Evolutionary conservation across 306 rosid genomes (phyloP).

Genomic region (Medicago lupulina): DNA sequence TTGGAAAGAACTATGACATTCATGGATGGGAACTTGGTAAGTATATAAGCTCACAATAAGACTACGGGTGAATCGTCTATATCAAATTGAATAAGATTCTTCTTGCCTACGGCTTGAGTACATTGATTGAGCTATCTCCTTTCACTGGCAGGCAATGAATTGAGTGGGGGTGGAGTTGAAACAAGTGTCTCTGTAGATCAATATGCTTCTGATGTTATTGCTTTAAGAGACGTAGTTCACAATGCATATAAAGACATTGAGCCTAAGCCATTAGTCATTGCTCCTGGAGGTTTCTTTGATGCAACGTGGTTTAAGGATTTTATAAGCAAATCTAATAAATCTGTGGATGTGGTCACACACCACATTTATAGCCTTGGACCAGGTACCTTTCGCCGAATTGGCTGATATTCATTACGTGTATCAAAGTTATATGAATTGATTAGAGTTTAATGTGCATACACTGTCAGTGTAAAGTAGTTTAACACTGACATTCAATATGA

Average conservation of each 20-base stretch:
- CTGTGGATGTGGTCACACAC: slow-evolving; percentile 74
- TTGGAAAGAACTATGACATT: slow-evolving; percentile 61
- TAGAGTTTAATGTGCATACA: background rate
- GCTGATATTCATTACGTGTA: background rate
- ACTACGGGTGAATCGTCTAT: background rate
- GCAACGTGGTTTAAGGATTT: slow-evolving; percentile 75
- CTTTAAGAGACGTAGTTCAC: slow-evolving; percentile 59
- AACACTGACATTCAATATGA: background rate
- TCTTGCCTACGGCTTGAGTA: slow-evolving; percentile 4
- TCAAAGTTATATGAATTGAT: slow-evolving; percentile 1
- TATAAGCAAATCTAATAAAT: slow-evolving; percentile 52
- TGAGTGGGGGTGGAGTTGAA: slow-evolving; percentile 88
- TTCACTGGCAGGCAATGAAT: slow-evolving; percentile 72
- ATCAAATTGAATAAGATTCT: background rate
- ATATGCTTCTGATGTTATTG: slow-evolving; percentile 69
- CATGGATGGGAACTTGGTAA: slow-evolving; percentile 97
- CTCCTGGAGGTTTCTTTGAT: slow-evolving; percentile 97
- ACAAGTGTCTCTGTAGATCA: slow-evolving; percentile 68
- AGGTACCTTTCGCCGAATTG: slow-evolving; percentile 52
- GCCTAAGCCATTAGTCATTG: slow-evolving; percentile 73
- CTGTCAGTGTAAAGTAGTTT: background rate
- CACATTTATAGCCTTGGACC: slow-evolving; percentile 94
- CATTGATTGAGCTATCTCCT: background rate
- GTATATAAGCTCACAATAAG: slow-evolving; percentile 16
- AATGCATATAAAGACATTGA: slow-evolving; percentile 51